Evolutionary conservation across 2,329 filamentous ascomycete species (phyloP).

Genomic region (Penicillium sp.): DNA sequence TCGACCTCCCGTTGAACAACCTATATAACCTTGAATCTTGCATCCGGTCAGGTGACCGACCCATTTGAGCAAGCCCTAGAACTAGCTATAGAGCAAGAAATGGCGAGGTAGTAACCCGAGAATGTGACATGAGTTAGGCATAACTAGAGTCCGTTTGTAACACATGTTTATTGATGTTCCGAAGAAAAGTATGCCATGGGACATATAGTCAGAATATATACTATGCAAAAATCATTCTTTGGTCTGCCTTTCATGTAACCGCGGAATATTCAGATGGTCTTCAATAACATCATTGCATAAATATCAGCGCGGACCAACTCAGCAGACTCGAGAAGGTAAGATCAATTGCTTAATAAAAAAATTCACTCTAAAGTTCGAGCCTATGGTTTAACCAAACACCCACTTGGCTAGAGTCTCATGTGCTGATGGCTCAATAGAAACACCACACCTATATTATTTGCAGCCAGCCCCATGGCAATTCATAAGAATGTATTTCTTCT

Average conservation of each 20-base stretch:
- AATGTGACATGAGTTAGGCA: not conserved
- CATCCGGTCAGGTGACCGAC: not conserved
- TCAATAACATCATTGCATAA: not conserved
- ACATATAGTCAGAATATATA: not conserved
- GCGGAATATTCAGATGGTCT: too few species aligned
- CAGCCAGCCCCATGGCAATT: not conserved
- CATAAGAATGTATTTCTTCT: not conserved
- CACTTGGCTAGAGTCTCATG: not conserved
- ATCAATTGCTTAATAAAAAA: not conserved
- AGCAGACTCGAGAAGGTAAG: not conserved
- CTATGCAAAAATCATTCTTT: not conserved
- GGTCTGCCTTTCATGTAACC: not conserved
- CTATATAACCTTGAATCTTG: not conserved
- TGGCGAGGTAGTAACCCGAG: not conserved
- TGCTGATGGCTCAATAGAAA: not conserved
- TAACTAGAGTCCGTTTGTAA: not conserved
- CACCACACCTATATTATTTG: not conserved
- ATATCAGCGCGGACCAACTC: not conserved
- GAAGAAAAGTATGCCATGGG: not conserved
- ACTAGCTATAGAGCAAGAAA: not conserved
- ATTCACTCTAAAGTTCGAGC: not conserved
- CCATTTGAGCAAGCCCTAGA: not conserved
- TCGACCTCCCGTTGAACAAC: not conserved
- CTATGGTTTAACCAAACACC: not conserved
- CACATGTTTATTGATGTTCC: not conserved